Percentiles rank a stretch among this genome's conserved stretches.
phyloP scores from a whole-genome alignment of 768 basidiomycete species.

The Polyporus arcularius region DNA sequence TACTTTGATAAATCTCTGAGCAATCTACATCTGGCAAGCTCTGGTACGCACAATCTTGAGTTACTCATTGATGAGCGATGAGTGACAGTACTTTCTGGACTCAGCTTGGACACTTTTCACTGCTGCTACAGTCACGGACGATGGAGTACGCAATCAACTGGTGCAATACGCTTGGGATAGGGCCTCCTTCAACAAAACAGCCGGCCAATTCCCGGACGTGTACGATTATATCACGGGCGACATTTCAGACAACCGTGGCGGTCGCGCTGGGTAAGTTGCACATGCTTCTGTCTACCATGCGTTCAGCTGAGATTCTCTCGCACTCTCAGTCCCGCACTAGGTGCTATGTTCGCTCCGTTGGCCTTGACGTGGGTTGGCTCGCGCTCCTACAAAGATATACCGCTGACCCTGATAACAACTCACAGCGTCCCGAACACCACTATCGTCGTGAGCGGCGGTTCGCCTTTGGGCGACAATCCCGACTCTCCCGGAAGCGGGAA shows the following conservation, averaged over 20 bases:
- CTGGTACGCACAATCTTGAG: background rate
- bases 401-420: no score
- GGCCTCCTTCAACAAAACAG: slow-evolving; percentile 7
- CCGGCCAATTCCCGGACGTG: slow-evolving; percentile 5
- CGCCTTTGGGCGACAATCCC: no score
- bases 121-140: slow-evolving; percentile 12
- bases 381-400: no score
- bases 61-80: background rate
- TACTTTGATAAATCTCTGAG: no score
- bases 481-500: no score
- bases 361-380: slow-evolving; percentile 13
- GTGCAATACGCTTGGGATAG: slow-evolving; percentile 4
- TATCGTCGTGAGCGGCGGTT: no score
- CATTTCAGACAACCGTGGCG: background rate
- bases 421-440: no score
- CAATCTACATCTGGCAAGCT: background rate
- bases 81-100: background rate
- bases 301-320: background rate
- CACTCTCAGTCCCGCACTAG: slow-evolving; percentile 8
- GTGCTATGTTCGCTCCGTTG: slow-evolving; percentile 14
- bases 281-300: background rate
- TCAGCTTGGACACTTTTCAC: slow-evolving; percentile 20
- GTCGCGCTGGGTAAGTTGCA: slow-evolving; percentile 5
- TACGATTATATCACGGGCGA: slow-evolving; percentile 4
- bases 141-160: slow-evolving; percentile 8